Conservation (phyloP, 805 yeast genomes). For the Gaillardinia entomophila region DNA sequence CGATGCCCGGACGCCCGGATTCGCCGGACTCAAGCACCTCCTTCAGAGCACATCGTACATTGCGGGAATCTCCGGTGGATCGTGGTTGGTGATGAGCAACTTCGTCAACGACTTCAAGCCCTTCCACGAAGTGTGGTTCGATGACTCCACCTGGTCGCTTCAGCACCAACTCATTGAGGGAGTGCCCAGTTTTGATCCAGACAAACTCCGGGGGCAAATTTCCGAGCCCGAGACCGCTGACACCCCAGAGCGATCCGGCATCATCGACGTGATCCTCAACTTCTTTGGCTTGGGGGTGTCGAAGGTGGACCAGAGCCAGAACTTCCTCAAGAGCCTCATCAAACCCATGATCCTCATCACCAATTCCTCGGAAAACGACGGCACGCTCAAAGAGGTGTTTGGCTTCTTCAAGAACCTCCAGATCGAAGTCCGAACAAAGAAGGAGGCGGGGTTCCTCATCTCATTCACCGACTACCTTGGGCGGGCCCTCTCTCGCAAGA, state of each 20-base stretch:
- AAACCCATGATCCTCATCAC: conserved; percentile 3
- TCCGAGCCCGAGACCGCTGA: not conserved
- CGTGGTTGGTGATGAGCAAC: conserved; percentile 57
- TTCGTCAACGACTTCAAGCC: conserved; percentile 26
- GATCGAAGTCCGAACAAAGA: conserved; percentile 47
- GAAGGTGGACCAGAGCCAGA: conserved; percentile 2
- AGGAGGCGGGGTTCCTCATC: conserved; percentile 45
- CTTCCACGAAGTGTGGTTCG: conserved; percentile 11
- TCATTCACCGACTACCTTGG: conserved; percentile 71
- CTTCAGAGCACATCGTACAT: conserved; percentile 52
- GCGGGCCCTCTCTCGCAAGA: conserved; percentile 46
- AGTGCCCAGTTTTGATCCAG: conserved; percentile 46
- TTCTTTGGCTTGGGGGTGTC: not conserved
- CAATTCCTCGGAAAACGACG: conserved; percentile 4
- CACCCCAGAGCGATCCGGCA: not conserved
- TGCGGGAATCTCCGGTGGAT: conserved; percentile 67
- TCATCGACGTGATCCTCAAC: conserved; percentile 1
- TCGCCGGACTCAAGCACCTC: conserved; percentile 43
- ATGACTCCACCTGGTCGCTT: conserved; percentile 33
- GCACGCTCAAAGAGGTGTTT: conserved; percentile 20
- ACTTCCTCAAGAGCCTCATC: no score
- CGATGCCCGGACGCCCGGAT: conserved; percentile 37
- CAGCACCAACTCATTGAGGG: conserved; percentile 49
- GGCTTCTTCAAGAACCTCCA: conserved; percentile 50
- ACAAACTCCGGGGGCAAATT: not conserved